A percentile compares a stretch with the other conserved stretches of the same genome.
Conservation (phyloP, 192 early-diverging fungal species). For the Podila verticillata region DNA sequence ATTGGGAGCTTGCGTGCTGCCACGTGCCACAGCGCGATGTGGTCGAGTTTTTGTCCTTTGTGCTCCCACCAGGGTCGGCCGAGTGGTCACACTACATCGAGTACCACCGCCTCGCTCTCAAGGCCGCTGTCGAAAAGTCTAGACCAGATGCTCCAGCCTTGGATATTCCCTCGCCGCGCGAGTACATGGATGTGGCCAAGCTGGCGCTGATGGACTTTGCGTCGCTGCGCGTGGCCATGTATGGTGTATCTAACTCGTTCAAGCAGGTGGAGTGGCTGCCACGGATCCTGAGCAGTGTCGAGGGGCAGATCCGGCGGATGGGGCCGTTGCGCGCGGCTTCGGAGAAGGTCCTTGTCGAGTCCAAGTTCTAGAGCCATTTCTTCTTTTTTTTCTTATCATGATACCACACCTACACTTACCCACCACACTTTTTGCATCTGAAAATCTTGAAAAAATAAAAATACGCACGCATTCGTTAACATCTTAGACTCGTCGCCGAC, state of each 20-base stretch:
- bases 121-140: slow-evolving; percentile 13
- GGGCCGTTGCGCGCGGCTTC: slow-evolving; percentile 9
- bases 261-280: slow-evolving; percentile 43
- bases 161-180: slow-evolving; percentile 18
- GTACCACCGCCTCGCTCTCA: slow-evolving; percentile 45
- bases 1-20: slow-evolving; percentile 49
- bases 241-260: slow-evolving; percentile 45
- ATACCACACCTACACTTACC: not conserved
- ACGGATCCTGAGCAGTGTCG: slow-evolving; percentile 21
- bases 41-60: slow-evolving; percentile 47
- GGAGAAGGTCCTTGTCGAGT: slow-evolving; percentile 12
- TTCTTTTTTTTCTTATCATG: not conserved
- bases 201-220: slow-evolving; percentile 47
- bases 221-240: slow-evolving; percentile 37
- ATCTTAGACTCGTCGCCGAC: too few species aligned
- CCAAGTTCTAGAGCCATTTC: slow-evolving; percentile 19
- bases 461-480: too few species aligned
- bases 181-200: slow-evolving; percentile 40
- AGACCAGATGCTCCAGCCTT: too few species aligned
- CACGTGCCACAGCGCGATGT: slow-evolving; percentile 47
- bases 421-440: not conserved
- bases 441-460: not conserved
- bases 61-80: slow-evolving; percentile 37
- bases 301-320: slow-evolving; percentile 24
- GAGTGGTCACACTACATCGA: slow-evolving; percentile 49